phyloP scores from a whole-genome alignment of 495 filamentous ascomycete genomes.

The Daldinia caldariorum region DNA sequence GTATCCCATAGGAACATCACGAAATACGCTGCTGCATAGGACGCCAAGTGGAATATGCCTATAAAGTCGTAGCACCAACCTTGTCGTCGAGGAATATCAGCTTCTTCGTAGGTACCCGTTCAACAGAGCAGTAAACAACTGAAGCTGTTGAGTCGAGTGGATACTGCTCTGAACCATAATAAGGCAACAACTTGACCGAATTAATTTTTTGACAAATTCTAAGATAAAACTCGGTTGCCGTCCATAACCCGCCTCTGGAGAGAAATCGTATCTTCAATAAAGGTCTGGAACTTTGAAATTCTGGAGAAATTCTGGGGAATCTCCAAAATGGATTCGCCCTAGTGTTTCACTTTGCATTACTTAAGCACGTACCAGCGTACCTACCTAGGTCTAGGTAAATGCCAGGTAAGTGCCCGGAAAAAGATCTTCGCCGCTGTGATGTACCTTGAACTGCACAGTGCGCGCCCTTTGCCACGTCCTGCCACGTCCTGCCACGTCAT shows the following conservation, averaged over 20 bases:
- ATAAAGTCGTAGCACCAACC: background rate
- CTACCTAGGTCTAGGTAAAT: too few relatives aligned
- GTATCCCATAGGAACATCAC: background rate
- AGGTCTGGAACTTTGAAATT: constrained; percentile 23
- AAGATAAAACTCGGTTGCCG: background rate
- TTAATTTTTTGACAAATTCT: background rate
- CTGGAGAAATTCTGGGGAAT: constrained; percentile 12
- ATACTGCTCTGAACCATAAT: background rate
- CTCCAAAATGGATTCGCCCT: background rate
- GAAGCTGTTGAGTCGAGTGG: background rate
- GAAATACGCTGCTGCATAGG: background rate
- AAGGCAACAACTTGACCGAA: background rate
- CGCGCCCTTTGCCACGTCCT: background rate
- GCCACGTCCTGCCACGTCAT: background rate
- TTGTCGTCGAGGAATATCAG: background rate
- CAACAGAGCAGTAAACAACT: background rate
- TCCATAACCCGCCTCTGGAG: too few relatives aligned
- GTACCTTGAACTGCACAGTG: too few relatives aligned
- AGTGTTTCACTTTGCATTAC: background rate
- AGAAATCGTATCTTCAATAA: constrained; percentile 7
- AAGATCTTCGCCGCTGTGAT: too few relatives aligned
- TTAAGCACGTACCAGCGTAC: too few relatives aligned
- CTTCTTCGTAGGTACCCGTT: background rate
- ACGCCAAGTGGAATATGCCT: background rate
- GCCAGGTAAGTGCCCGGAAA: too few relatives aligned